Evolutionary conservation across 257 asterid genomes (phyloP), one percentile per base, ranked within the genome.

Genomic region (Solanum pimpinellifolium): DNA sequence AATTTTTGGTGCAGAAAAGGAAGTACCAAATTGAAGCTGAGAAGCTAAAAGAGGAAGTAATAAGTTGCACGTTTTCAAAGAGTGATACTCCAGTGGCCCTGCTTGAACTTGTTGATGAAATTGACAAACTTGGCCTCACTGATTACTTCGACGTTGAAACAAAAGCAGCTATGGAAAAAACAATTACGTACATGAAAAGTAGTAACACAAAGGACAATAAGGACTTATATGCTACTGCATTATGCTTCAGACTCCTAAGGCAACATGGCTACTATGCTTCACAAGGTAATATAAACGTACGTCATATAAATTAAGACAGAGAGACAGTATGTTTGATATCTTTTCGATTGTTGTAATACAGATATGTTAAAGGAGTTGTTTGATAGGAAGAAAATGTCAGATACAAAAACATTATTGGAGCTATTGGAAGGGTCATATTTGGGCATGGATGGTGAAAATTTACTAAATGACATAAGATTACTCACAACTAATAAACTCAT

Each of bases 401-500:
- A 75, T n/a, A 87, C 78, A 4, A 89, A 91, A 46, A 52, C 89
- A n/a, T 29, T 81, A 73, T 31, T 62, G 20, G 91, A 92, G 85
- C 75, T 93, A 9, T 87, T 91, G 37, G 92, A 92, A 89, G 94
- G 94, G 12, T 92, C 93, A 69, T 90, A 92, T 86, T 90, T 90
- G 20, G 87, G 85, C 18, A n/a, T 68, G 86, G 94, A 91, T 68
- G 89, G 70, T 74, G 96, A 93, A 72, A 44, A 20, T 74, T 29
- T 89, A 56, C 18, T 88, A 37, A 89, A 89, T 2, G 89, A 83
- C 80, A 89, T 90, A 47, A 83, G 88, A 83, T 29, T 86, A 56
- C 83, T 89, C 52, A 44, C 87, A 33, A 7, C 13, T 1, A 16
- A 77, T 15, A 37, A 44, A 10, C 82, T 91, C n/a, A 73, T 15